phyloP scores from a whole-genome alignment of 225 moss, liverwort and hornwort genomes.

The Ulota crispa region DNA sequence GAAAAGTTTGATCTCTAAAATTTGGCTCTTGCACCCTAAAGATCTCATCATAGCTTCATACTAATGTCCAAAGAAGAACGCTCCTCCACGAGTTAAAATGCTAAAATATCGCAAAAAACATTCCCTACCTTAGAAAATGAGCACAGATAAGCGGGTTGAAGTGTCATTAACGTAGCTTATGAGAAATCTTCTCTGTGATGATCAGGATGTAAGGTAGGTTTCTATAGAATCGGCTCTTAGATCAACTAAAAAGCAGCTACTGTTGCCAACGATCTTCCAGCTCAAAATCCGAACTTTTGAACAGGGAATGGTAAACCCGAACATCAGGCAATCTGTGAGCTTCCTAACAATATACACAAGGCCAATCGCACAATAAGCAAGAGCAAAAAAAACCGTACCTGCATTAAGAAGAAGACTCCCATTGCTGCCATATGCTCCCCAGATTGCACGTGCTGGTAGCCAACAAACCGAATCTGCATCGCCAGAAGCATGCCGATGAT shows the following conservation, averaged over 20 bases:
- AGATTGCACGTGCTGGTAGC: slow-evolving; percentile 97
- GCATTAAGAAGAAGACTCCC: slow-evolving; percentile 92
- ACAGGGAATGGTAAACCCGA: neutral
- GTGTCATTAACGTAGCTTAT: neutral
- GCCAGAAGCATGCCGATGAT: slow-evolving; percentile 93
- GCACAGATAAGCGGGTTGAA: neutral
- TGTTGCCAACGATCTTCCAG: neutral
- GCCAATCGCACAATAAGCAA: neutral
- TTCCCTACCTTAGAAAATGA: neutral
- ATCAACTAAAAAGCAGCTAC: neutral
- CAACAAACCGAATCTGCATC: slow-evolving; percentile 99
- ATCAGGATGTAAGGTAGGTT: neutral
- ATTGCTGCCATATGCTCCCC: slow-evolving; percentile 99
- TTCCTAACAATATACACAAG: neutral
- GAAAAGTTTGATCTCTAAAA: neutral
- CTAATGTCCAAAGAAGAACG: neutral
- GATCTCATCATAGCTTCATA: neutral
- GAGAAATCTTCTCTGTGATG: neutral
- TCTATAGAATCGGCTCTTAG: neutral
- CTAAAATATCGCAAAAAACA: neutral
- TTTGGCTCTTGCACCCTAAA: neutral
- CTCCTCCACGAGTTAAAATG: neutral
- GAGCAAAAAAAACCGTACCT: slow-evolving; percentile 47
- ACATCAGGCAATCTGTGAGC: neutral
- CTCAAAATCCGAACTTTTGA: neutral